Conservation (phyloP, 441 rosid genomes). For the Corymbia citriodora region DNA sequence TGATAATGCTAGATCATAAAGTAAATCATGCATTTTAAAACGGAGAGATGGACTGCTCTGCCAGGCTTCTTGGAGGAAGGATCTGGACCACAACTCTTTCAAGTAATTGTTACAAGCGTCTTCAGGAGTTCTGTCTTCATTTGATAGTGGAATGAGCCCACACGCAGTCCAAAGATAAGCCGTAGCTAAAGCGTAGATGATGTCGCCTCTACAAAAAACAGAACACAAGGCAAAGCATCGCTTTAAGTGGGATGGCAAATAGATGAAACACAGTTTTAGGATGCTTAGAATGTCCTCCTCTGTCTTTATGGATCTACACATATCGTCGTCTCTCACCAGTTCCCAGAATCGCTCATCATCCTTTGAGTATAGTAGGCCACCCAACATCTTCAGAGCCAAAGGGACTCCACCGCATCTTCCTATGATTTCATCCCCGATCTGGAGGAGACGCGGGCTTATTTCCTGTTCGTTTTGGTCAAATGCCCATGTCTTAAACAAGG, state of each 20-base stretch:
- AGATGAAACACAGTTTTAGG: background rate
- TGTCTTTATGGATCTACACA: background rate
- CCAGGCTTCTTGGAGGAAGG: background rate
- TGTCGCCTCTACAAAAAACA: background rate
- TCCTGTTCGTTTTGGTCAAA: background rate
- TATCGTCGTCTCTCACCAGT: background rate
- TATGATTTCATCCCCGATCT: background rate
- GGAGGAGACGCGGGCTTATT: background rate
- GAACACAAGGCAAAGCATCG: conserved; percentile 2
- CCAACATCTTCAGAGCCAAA: background rate
- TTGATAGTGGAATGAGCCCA: background rate
- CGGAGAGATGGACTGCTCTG: rapidly evolving
- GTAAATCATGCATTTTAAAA: background rate
- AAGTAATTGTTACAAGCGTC: background rate
- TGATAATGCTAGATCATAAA: background rate
- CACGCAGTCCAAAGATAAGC: background rate
- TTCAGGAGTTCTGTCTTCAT: background rate
- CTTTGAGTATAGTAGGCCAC: background rate
- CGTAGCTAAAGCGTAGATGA: rapidly evolving
- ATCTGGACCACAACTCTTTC: background rate
- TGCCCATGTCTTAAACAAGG: background rate
- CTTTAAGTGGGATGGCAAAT: background rate
- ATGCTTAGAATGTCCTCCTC: background rate
- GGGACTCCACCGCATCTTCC: background rate
- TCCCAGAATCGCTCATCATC: background rate